A percentile compares a stretch with the other conserved stretches of the same genome.
phyloP scores from a whole-genome alignment of 2,329 filamentous ascomycete species.

The Cladosporium cucumerinum region DNA sequence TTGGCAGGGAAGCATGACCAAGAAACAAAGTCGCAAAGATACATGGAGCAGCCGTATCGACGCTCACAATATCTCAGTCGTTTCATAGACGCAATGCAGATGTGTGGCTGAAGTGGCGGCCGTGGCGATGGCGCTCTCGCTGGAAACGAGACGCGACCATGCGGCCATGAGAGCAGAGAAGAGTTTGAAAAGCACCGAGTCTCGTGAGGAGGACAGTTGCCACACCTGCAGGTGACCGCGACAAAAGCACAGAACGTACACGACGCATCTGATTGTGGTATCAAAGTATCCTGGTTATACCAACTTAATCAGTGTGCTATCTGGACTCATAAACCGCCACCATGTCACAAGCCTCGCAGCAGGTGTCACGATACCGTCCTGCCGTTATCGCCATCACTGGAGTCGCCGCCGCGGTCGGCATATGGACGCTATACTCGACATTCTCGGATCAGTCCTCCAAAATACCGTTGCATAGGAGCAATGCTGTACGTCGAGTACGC shows the following conservation, averaged over 20 bases:
- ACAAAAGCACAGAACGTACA: background rate
- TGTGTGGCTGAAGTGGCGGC: background rate
- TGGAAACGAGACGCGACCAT: background rate
- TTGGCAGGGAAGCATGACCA: background rate
- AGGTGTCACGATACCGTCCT: slow-evolving; percentile 40
- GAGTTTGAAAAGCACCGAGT: background rate
- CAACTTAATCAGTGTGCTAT: background rate
- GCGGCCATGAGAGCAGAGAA: slow-evolving; percentile 3
- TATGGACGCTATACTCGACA: slow-evolving; percentile 57
- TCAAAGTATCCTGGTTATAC: background rate
- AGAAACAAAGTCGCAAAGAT: background rate
- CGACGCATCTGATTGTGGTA: background rate
- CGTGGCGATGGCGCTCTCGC: background rate
- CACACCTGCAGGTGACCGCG: background rate
- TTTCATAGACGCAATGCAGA: background rate
- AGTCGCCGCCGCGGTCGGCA: slow-evolving; percentile 54
- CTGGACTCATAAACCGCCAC: background rate
- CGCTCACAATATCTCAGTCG: background rate
- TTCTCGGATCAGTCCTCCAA: slow-evolving; percentile 31
- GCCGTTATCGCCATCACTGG: slow-evolving; percentile 56
- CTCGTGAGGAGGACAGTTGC: background rate
- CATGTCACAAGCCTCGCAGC: slow-evolving; percentile 13
- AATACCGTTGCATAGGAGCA: slow-evolving; percentile 58
- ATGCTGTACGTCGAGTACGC: slow-evolving; percentile 57
- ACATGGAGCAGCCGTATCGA: background rate